Percentiles rank a stretch among this genome's conserved stretches.
These are phyloP conservation scores for Globisporangium viniferum DNA, from an alignment of 352 stramenopile genomes.

Conservation along the genomic window DNA sequence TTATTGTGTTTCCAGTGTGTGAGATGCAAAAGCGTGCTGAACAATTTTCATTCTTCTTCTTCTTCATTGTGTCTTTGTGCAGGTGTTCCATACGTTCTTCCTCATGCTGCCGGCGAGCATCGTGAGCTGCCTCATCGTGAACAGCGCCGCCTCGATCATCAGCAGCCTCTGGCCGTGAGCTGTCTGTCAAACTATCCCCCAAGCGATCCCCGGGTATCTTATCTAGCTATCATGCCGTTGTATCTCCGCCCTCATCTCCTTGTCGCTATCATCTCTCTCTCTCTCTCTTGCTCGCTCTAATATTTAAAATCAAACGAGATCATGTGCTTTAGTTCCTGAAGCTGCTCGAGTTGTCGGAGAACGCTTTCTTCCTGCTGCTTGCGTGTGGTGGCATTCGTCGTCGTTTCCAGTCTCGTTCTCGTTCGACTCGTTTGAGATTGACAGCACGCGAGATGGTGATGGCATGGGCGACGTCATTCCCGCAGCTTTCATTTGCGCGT, in stretches of 20 bases:
- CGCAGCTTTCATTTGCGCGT: slow-evolving; percentile 26
- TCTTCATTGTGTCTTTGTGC: not conserved
- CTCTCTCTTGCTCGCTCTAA: not conserved
- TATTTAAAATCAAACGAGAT: slow-evolving; percentile 21
- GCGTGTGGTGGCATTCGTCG: not conserved
- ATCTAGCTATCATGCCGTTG: slow-evolving; percentile 1
- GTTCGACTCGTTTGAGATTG: not conserved
- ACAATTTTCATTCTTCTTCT: slow-evolving; percentile 3
- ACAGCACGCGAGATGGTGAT: not conserved
- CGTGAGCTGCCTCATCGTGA: slow-evolving; percentile 79
- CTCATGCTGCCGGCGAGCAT: slow-evolving; percentile 79
- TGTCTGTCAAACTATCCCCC: not conserved
- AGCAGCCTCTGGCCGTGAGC: slow-evolving; percentile 72
- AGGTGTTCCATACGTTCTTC: slow-evolving; percentile 80
- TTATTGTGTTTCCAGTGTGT: not conserved
- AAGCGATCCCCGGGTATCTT: not conserved
- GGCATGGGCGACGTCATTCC: not conserved
- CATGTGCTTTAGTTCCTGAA: slow-evolving; percentile 7
- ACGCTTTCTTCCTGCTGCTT: not conserved
- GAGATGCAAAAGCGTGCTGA: not conserved
- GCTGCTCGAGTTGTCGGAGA: not conserved
- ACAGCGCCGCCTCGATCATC: slow-evolving; percentile 67
- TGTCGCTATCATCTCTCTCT: not conserved
- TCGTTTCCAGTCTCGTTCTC: not conserved
- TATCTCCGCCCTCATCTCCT: not conserved